Evolutionary conservation across 164 flowering plant genomes (phyloP).

Genomic region (Nymphaea colorata): DNA sequence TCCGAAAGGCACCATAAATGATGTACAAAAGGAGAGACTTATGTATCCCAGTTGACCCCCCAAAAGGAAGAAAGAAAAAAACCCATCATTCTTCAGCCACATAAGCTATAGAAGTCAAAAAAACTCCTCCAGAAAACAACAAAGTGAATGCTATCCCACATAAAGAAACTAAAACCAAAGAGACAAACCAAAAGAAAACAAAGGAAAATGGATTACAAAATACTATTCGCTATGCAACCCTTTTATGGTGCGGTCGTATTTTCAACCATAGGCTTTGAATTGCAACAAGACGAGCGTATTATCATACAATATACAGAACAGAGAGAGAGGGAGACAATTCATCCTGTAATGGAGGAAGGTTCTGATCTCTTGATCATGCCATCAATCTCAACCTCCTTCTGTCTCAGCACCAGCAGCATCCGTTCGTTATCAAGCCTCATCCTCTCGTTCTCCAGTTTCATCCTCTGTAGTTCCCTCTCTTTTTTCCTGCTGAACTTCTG

Average conservation of each 20-base stretch:
- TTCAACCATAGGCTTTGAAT: neutral
- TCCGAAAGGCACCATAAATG: no score
- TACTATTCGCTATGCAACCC: neutral
- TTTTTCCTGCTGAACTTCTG: conserved; percentile 64
- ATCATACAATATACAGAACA: neutral
- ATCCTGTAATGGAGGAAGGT: conserved; percentile 31
- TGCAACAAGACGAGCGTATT: neutral
- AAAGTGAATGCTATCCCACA: neutral
- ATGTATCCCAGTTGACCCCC: no score
- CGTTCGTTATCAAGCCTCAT: conserved; percentile 63
- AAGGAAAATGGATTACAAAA: neutral
- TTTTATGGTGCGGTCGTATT: neutral
- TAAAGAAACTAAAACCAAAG: neutral
- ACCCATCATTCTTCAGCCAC: neutral
- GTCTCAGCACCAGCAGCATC: conserved; percentile 57
- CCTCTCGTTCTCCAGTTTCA: conserved; percentile 60
- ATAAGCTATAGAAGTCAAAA: neutral
- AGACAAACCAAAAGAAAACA: neutral
- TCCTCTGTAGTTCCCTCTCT: conserved; percentile 89
- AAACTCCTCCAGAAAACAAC: neutral
- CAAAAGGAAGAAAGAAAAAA: no score
- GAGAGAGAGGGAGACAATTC: conserved; percentile 3
- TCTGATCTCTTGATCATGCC: conserved; percentile 24
- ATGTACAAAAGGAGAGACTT: no score
- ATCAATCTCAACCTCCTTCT: conserved; percentile 59